Evolutionary conservation across 164 flowering plant species (phyloP).

Genomic region (Umbilicus rupestris): DNA sequence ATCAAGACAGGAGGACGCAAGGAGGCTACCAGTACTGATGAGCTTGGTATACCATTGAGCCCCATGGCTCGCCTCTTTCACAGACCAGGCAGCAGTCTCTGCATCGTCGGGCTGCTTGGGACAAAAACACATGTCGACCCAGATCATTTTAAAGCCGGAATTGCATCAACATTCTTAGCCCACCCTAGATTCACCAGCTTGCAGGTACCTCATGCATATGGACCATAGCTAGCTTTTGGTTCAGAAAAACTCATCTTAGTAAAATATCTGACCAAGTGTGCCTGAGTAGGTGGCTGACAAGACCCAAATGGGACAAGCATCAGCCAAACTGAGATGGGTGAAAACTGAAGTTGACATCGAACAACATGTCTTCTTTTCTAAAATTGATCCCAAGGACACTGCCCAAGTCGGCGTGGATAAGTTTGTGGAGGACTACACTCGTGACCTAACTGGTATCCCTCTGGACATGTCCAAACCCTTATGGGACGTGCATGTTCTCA

Average conservation of each 20-base stretch:
- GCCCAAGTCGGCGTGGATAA: constrained; percentile 21
- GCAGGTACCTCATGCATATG: too few relatives aligned
- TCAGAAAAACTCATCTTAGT: too few relatives aligned
- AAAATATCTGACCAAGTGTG: not conserved
- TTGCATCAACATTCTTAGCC: constrained; percentile 17
- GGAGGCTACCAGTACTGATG: constrained; percentile 7
- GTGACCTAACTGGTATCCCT: constrained; percentile 21
- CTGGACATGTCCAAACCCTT: constrained; percentile 42
- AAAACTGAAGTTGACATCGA: constrained; percentile 31
- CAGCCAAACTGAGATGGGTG: constrained; percentile 26
- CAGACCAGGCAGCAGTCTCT: constrained; percentile 25
- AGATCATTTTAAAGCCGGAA: constrained; percentile 14
- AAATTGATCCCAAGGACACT: constrained; percentile 13
- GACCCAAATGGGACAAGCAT: constrained; percentile 6
- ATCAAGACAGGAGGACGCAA: constrained; percentile 6
- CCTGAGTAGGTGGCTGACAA: constrained; percentile 29
- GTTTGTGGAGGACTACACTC: constrained; percentile 41
- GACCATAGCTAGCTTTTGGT: too few relatives aligned
- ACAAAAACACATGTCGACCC: constrained; percentile 20
- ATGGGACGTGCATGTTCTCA: constrained; percentile 58
- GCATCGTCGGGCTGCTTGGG: constrained; percentile 32
- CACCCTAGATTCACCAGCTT: constrained; percentile 45
- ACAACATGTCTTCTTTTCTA: constrained; percentile 31
- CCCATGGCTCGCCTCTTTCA: constrained; percentile 34
- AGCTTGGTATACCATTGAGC: constrained; percentile 37